phyloP scores from a whole-genome alignment of 495 filamentous ascomycete genomes.

The Neurospora sp. region DNA sequence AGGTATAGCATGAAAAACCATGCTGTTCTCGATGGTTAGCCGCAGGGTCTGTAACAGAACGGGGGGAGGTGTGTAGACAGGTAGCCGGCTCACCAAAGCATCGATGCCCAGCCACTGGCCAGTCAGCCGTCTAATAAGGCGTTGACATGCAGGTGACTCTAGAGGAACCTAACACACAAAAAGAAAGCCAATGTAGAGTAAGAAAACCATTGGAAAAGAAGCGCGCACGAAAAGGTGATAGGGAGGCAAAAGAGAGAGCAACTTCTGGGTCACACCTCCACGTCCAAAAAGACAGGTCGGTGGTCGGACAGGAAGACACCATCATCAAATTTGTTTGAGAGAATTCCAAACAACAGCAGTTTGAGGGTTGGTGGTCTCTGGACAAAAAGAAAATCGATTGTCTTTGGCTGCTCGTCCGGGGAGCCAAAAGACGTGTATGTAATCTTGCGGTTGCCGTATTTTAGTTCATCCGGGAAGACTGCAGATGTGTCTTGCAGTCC shows the following conservation, averaged over 20 bases:
- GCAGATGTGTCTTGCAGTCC: conserved; percentile 20
- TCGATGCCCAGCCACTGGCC: not conserved
- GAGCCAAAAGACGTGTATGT: conserved; percentile 60
- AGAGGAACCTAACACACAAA: not conserved
- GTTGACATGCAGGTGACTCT: not conserved
- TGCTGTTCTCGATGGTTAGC: not conserved
- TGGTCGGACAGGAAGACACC: conserved; percentile 67
- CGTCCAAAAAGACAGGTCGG: conserved; percentile 60
- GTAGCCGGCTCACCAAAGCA: not conserved
- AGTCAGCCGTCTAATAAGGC: not conserved
- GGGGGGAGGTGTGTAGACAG: not conserved
- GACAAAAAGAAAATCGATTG: conserved; percentile 27
- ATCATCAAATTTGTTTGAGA: conserved; percentile 56
- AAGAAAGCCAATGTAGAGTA: not conserved
- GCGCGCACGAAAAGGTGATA: not conserved
- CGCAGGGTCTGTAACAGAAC: not conserved
- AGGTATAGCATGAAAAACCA: not conserved
- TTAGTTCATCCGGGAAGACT: conserved; percentile 9
- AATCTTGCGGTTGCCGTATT: conserved; percentile 23
- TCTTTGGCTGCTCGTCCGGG: conserved; percentile 9
- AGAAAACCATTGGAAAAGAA: not conserved
- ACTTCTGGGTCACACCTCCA: conserved; percentile 18
- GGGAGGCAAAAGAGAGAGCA: not conserved
- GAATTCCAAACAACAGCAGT: conserved; percentile 41
- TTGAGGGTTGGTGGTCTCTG: conserved; percentile 1